Evolutionary conservation across 192 early-diverging fungal genomes (phyloP), one percentile per base, ranked within the genome.

Genomic region (Rhizophagus clarus): DNA sequence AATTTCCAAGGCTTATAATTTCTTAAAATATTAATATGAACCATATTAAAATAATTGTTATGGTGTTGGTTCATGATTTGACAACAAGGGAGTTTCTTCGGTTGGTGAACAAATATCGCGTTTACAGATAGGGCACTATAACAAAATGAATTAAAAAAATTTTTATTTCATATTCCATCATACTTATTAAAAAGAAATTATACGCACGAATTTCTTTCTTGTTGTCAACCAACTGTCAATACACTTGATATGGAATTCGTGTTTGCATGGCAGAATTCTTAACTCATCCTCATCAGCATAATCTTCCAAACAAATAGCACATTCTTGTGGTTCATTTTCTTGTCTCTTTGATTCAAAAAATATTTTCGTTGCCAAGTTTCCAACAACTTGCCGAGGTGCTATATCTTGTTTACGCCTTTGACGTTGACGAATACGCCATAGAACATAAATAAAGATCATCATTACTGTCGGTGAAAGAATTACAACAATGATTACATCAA

Each of bases 281-380:
- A 97, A 81, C 79, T 92, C 88, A 22, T 95, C 93, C 26, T 92
- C 94, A 78, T 93, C 90, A 20, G 87, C 84, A 87, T 94, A 98
- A 70, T 97, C 95, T 11, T 98, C 97, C 76, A 99, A 85, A 85
- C 97, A 99, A 32, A 99, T 97, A 7, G 93, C 91, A 84, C 97
- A 99, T 51, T 91, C 91, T 5, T 90, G 88, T 11, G 92, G 96
- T 37, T 95, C 96, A 81, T 91, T 91, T 34, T 93, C 93, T 60
- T 88, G 85, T 51, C 86, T 85, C 73, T 92, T 93, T 74, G 90
- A 78, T 40, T 72, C 70, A 81, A 85, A 88, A 74, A 91, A 96
- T n/a, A 88, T 88, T 51, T 90, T 93, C 20, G 88, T 85, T 1
- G 95, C 95, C 51, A 97, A 82, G 74, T 90, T 91, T 68, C 88